phyloP scores from a whole-genome alignment of 2,329 filamentous ascomycete species.

The Colletotrichum sp. region DNA sequence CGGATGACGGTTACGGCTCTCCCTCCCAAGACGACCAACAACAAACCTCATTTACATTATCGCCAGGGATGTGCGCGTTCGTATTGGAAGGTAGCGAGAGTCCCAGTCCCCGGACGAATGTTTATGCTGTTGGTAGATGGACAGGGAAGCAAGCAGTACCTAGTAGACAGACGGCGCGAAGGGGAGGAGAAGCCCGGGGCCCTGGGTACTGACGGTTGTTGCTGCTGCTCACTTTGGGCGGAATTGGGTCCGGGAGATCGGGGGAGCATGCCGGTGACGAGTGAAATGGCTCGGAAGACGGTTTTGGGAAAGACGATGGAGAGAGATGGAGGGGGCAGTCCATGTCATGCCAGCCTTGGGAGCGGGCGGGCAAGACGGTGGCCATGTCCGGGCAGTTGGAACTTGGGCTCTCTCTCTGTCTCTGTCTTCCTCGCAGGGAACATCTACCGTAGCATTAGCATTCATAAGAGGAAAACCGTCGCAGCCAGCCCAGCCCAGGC shows the following conservation, averaged over 20 bases:
- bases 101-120: not conserved
- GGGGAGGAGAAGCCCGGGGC: not conserved
- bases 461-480: not conserved
- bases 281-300: not conserved
- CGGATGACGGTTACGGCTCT: not conserved
- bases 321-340: not conserved
- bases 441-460: not conserved
- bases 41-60: not conserved
- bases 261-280: not conserved
- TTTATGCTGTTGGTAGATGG: not conserved
- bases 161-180: not conserved
- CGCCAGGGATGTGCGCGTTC: not conserved
- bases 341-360: not conserved
- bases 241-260: not conserved
- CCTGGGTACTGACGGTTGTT: not conserved
- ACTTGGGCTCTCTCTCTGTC: not conserved
- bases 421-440: not conserved
- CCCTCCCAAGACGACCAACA: not conserved
- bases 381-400: not conserved
- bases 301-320: not conserved
- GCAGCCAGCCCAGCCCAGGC: not conserved
- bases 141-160: not conserved
- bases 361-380: not conserved
- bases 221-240: not conserved
- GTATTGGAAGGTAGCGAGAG: not conserved